Base-by-base conservation (phyloP, 1,139 yeast species). In the Pichia sp. region DNA sequence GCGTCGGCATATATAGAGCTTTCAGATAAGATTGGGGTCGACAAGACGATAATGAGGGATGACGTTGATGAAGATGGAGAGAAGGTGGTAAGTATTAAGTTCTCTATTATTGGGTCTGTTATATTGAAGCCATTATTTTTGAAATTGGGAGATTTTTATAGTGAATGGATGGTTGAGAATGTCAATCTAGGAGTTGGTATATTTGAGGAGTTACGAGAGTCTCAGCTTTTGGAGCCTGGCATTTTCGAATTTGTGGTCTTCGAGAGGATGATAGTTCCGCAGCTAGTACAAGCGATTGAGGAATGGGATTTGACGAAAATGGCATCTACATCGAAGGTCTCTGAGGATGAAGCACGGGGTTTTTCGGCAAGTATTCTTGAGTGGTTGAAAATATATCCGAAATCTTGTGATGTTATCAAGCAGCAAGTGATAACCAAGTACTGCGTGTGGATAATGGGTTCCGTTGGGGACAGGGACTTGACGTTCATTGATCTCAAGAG, bases 151-250 rank as follows among this genome's bases (percentile, higher is more conserved):
- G 48, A 62, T 0, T 67, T 65, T 26, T 66, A 58, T n/a, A 55
- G 64, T 8, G 60, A 66, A 6, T 79, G 81, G 75, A 52, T 66
- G 6, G 56, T 67, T 4, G 51, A 59, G 13, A 64, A 65, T 41
- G 68, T 70, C 1, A 67, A 70, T 51, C 50, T 66, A 6, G 69
- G 72, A 2, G 64, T 73, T 7, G 70, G 67, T 11, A 56, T 69
- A 31, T 58, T 71, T 54, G 73, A 80, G 34, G 78, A 77, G 41
- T 51, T 64, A 1, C 70, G 70, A 43, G 67, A 67, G 0, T 45
- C 49, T 3, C 41, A 40, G 4, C 13, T 56, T 11, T 34, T 50
- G 5, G 11, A 13, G 15, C 10, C 19, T 3, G 15, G 42, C 1
- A 16, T 54, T 7, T 49, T 54, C 10, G 50, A 57, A 34, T 36